Evolutionary conservation across 139 green algal species (phyloP), one percentile per base, ranked within the genome.

Genomic region (Chlorella sp.): DNA sequence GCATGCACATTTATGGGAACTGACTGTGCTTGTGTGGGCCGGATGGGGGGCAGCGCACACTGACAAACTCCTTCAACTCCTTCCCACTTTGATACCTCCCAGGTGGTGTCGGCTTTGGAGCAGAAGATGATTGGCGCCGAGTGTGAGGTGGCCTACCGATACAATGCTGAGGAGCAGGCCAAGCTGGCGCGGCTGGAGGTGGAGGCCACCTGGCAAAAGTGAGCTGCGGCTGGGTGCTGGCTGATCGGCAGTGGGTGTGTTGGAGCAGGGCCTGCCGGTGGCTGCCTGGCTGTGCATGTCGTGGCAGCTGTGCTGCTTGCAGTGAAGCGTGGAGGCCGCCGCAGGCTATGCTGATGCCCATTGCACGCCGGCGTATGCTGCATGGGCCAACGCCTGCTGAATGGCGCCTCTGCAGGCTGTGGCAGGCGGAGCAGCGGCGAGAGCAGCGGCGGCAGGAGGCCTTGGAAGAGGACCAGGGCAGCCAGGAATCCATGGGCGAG

Each of bases 21-120:
- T 75, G 68, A 73, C 6, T 14, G 32, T 41, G 7, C 32, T 19
- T 41, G n/a, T 16, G 9, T 44, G n/a, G 65, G 65, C 3, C 2
- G 28, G n/a, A 7, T 8, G 65, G n/a, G n/a, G 14, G 32, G 65
- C 19, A 24, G 11, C n/a, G 34, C 67, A 74, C 13, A 20, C n/a
- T 74, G 17, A 17, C 22, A 72, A 56, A 5, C 22, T 40, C 38
- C 8, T n/a, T 30, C 24, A 16, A 22, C 56, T 51, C 44, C 54
- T 65, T 41, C 34, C 36, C 11, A 36, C 76, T 34, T 32, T 40
- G 3, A 3, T n/a, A 30, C 22, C 32, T 28, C 58, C 34, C 84
- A 88, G 84, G n/a, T 77, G 73, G 64, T 81, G 19, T 28, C 40
- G 0, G 34, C 73, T 2, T 30, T 85, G 32, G 84, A 88, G 74